A percentile compares a stretch with the other conserved stretches of the same genome.
Conservation (phyloP, 495 filamentous ascomycete genomes). For the Sphaerosporella brunnea region DNA sequence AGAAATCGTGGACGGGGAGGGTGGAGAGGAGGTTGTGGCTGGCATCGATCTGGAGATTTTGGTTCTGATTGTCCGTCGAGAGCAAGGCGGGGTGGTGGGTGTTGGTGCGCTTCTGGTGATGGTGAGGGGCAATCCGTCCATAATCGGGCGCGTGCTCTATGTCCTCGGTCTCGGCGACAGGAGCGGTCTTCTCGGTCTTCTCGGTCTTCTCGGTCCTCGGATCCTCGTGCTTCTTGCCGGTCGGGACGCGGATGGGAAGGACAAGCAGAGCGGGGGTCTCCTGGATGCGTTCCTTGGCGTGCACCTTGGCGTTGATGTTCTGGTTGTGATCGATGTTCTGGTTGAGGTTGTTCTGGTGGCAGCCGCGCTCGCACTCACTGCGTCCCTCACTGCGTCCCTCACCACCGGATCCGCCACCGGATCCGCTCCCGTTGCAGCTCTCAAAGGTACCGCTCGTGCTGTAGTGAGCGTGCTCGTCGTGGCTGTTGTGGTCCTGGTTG, state of each 20-base stretch:
- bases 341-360: conserved; percentile 10
- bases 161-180: too few relatives aligned
- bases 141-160: too few relatives aligned
- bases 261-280: too few relatives aligned
- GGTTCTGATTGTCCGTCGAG: conserved; percentile 24
- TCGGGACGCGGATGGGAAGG: too few relatives aligned
- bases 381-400: conserved; percentile 8
- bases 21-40: conserved; percentile 20
- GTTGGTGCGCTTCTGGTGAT: too few relatives aligned
- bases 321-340: conserved; percentile 23
- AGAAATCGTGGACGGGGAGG: conserved; percentile 15
- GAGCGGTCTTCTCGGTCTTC: too few relatives aligned
- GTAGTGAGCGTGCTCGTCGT: not conserved
- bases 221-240: too few relatives aligned
- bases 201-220: too few relatives aligned
- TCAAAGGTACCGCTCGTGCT: too few relatives aligned
- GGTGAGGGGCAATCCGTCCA: too few relatives aligned
- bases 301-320: conserved; percentile 14
- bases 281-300: too few relatives aligned
- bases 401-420: not conserved
- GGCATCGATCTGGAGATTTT: conserved; percentile 20
- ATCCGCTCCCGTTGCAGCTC: not conserved
- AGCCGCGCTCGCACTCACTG: conserved; percentile 11
- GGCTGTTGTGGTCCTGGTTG: not conserved
- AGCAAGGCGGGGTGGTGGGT: too few relatives aligned